phyloP scores from a whole-genome alignment of 2,329 filamentous ascomycete genomes.

The Macrophomina pseudophaseolina region DNA sequence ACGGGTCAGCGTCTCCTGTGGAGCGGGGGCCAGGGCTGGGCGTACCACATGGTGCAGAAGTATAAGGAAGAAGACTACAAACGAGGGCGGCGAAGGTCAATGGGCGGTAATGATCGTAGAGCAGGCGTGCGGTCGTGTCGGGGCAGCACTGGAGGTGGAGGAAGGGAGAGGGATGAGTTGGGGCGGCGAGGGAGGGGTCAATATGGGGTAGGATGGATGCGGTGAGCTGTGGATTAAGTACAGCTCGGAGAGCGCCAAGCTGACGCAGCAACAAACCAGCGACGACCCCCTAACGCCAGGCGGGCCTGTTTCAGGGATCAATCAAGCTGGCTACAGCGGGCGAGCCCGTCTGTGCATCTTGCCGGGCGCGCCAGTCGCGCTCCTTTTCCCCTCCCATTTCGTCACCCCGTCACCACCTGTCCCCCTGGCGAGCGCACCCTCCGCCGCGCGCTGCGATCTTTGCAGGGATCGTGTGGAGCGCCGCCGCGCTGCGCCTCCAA shows the following conservation, averaged over 20 bases:
- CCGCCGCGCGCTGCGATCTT: conserved; percentile 23
- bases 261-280: conserved; percentile 18
- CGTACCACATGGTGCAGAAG: conserved; percentile 26
- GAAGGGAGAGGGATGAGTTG: conserved; percentile 17
- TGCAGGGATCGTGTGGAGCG: conserved; percentile 24
- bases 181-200: conserved; percentile 22
- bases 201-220: conserved; percentile 18
- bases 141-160: not conserved
- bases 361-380: conserved; percentile 18
- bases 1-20: conserved; percentile 1
- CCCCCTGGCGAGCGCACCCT: conserved; percentile 14
- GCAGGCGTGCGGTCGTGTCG: conserved; percentile 17
- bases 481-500: conserved; percentile 22
- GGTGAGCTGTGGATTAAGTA: conserved; percentile 24
- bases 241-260: conserved; percentile 21
- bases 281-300: conserved; percentile 15
- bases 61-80: conserved; percentile 18
- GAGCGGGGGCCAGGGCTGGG: conserved; percentile 11
- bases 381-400: conserved; percentile 25
- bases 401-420: conserved; percentile 19
- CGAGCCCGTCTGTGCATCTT: conserved; percentile 21
- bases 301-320: conserved; percentile 23
- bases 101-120: conserved; percentile 24
- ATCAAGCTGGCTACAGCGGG: conserved; percentile 21
- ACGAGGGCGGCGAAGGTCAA: conserved; percentile 17